These are phyloP conservation scores for Chlorella sp. DNA, from an alignment of 139 green algal genomes.

Conservation along the genomic window DNA sequence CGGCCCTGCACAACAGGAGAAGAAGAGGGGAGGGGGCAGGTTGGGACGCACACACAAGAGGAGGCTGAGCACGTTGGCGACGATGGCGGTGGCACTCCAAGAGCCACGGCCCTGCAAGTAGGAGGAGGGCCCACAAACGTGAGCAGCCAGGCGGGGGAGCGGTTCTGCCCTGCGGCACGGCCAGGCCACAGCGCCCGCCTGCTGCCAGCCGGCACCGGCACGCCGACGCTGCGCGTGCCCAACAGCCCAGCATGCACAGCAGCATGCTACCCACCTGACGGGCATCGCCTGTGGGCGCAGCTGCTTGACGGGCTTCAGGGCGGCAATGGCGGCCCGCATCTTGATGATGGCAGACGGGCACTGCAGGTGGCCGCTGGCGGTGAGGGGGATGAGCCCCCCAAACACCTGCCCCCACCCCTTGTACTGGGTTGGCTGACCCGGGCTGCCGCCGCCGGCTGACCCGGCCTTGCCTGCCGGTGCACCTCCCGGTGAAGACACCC, in stretches of 20 bases:
- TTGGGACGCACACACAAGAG: neutral
- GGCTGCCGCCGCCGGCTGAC: neutral
- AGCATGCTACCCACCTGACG: neutral
- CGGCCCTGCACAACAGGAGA: neutral
- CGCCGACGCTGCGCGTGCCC: too few relatives aligned
- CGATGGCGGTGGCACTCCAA: too few relatives aligned
- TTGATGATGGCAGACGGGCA: constrained; percentile 83
- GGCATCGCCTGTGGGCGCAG: constrained; percentile 73
- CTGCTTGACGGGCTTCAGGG: constrained; percentile 63
- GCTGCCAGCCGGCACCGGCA: too few relatives aligned
- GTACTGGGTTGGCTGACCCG: constrained; percentile 11
- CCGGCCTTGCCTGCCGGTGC: neutral
- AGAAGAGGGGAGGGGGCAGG: neutral
- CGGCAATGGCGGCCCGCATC: constrained; percentile 74
- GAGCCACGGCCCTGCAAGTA: too few relatives aligned
- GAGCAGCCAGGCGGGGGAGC: too few relatives aligned
- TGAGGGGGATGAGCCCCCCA: constrained; percentile 63
- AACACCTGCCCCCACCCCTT: constrained; percentile 19
- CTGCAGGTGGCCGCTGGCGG: constrained; percentile 53
- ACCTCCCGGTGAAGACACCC: too few relatives aligned
- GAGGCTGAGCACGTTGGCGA: neutral
- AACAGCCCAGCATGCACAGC: neutral
- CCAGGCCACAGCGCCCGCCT: too few relatives aligned
- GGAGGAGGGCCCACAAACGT: too few relatives aligned
- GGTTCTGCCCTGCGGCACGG: too few relatives aligned